Conservation (phyloP, 192 early-diverging fungal genomes). For the Phlyctochytrium planicorne region DNA sequence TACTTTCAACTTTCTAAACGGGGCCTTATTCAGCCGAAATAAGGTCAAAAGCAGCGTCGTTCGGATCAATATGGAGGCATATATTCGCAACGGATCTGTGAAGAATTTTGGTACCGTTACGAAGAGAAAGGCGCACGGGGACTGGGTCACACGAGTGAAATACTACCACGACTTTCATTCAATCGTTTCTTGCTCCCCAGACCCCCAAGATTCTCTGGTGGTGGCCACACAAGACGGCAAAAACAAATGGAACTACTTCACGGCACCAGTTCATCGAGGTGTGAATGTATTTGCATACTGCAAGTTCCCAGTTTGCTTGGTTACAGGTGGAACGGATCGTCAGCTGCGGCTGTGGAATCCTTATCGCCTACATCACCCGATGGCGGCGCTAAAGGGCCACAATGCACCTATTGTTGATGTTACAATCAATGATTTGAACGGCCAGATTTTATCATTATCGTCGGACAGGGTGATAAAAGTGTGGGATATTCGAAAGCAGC, state of each 20-base stretch:
- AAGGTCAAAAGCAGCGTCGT: constrained; percentile 24
- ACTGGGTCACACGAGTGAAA: constrained; percentile 48
- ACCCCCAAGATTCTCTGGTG: constrained; percentile 47
- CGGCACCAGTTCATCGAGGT: constrained; percentile 43
- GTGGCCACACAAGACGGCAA: constrained; percentile 40
- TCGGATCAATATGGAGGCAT: constrained; percentile 24
- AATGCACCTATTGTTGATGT: constrained; percentile 45
- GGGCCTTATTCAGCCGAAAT: constrained; percentile 27
- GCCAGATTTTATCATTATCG: constrained; percentile 48
- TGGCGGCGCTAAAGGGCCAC: constrained; percentile 48
- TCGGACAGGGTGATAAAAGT: constrained; percentile 45
- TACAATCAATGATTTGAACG: constrained; percentile 38
- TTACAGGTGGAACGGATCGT: constrained; percentile 54
- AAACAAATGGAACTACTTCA: constrained; percentile 42
- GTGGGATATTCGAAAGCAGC: constrained; percentile 58
- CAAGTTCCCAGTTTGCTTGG: constrained; percentile 45
- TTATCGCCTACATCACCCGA: constrained; percentile 43
- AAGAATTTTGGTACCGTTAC: constrained; percentile 29
- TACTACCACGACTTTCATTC: constrained; percentile 49
- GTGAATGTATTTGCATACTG: constrained; percentile 48
- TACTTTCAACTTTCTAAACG: constrained; percentile 37
- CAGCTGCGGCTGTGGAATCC: constrained; percentile 57
- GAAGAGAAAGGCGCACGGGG: constrained; percentile 50
- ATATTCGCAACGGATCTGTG: constrained; percentile 2
- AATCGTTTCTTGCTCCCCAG: constrained; percentile 50